phyloP scores from a whole-genome alignment of 768 basidiomycete species.

The Megacollybia marginata region DNA sequence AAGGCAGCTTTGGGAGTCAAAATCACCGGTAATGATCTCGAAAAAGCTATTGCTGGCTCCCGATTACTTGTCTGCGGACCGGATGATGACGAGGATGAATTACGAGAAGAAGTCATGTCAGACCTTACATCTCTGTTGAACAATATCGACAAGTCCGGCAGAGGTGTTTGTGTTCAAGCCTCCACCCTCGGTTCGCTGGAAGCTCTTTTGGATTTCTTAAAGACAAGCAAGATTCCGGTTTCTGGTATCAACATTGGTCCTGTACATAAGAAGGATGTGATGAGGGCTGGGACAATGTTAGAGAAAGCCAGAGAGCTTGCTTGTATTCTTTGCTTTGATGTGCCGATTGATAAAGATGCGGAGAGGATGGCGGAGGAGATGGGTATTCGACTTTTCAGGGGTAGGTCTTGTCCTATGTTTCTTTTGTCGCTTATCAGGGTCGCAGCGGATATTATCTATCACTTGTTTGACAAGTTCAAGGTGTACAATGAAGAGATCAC shows the following conservation, averaged over 20 bases:
- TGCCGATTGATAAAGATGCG: conserved; percentile 88
- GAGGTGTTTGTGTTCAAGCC: conserved; percentile 95
- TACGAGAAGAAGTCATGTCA: conserved; percentile 94
- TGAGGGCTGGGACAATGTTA: conserved; percentile 88
- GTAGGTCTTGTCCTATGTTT: conserved; percentile 29
- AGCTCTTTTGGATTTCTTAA: conserved; percentile 93
- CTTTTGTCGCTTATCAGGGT: conserved; percentile 2
- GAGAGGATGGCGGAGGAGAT: conserved; percentile 89
- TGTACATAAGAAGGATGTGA: conserved; percentile 91
- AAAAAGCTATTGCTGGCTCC: conserved; percentile 97
- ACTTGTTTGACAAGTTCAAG: conserved; percentile 93
- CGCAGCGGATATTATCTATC: conserved; percentile 96
- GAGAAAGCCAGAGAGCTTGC: conserved; percentile 95
- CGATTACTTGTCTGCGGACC: conserved; percentile 87
- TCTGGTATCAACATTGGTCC: conserved; percentile 97
- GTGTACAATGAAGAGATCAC: conserved; percentile 87
- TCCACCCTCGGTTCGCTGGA: conserved; percentile 96
- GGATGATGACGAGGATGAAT: conserved; percentile 94
- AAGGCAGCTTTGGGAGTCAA: conserved; percentile 97
- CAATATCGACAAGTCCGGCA: conserved; percentile 91
- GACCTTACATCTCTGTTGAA: conserved; percentile 84
- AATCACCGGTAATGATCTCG: conserved; percentile 88
- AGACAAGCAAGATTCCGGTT: conserved; percentile 92
- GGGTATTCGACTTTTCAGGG: conserved; percentile 91
- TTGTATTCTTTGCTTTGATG: conserved; percentile 95